phyloP scores from a whole-genome alignment of 2,329 filamentous ascomycete genomes.

The Clarireedia sp. region DNA sequence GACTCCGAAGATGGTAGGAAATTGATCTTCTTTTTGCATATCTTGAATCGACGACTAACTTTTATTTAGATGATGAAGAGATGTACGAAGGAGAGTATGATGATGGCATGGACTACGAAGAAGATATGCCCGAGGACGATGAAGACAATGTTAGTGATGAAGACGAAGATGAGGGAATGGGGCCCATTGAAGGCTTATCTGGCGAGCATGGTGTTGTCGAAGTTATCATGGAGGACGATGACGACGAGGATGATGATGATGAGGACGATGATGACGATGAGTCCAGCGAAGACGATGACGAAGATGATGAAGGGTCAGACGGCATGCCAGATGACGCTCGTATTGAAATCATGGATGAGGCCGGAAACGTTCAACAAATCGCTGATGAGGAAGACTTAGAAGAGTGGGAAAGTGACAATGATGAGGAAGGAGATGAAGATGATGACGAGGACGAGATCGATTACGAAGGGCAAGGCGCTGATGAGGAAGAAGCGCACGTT shows the following conservation, averaged over 20 bases:
- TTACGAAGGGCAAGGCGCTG: conserved; percentile 48
- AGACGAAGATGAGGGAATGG: conserved; percentile 76
- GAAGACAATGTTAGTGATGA: conserved; percentile 87
- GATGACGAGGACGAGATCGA: conserved; percentile 42
- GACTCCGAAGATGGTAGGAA: conserved; percentile 49
- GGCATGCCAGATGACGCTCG: conserved; percentile 36
- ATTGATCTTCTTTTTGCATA: background rate
- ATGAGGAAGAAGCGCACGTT: conserved; percentile 43
- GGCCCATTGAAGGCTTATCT: conserved; percentile 69
- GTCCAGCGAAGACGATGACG: conserved; percentile 43
- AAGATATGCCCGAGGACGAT: conserved; percentile 69
- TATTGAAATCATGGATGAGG: conserved; percentile 56
- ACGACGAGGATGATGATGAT: conserved; percentile 45
- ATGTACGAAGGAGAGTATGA: conserved; percentile 89
- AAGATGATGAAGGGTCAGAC: conserved; percentile 40
- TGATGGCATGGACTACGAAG: conserved; percentile 88
- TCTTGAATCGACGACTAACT: conserved; percentile 23
- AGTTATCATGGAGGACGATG: conserved; percentile 74
- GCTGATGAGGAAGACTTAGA: conserved; percentile 52
- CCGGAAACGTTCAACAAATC: conserved; percentile 41
- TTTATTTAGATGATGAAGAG: conserved; percentile 64
- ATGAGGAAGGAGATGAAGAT: conserved; percentile 40
- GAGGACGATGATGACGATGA: conserved; percentile 27
- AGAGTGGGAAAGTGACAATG: conserved; percentile 56
- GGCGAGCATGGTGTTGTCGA: conserved; percentile 57